Conservation (phyloP, 1,284 basidiomycete genomes). For the Kalmanozyma brasiliensis region DNA sequence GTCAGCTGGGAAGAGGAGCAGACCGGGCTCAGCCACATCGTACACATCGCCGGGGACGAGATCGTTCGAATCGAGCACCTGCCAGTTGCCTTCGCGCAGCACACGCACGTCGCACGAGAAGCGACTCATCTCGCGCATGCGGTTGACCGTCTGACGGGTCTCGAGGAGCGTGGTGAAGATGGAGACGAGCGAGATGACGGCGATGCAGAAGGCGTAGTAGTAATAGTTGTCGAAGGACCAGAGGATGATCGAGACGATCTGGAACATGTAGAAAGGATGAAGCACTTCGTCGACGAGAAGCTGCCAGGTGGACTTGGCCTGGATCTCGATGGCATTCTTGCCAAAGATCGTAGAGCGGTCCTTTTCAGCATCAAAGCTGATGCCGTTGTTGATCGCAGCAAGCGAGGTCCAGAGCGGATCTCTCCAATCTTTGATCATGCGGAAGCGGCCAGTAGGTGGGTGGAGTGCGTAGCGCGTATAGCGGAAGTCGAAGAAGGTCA, state of each 20-base stretch:
- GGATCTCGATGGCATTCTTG: conserved; percentile 88
- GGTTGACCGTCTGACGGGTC: conserved; percentile 83
- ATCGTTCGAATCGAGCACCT: conserved; percentile 76
- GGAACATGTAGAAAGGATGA: conserved; percentile 77
- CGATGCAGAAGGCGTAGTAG: conserved; percentile 98
- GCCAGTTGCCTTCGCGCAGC: conserved; percentile 74
- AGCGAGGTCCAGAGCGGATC: conserved; percentile 81
- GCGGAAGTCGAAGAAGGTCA: conserved; percentile 73
- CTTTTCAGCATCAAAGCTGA: conserved; percentile 56
- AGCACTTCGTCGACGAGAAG: conserved; percentile 80
- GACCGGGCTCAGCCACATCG: conserved; percentile 81
- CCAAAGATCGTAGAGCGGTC: conserved; percentile 77
- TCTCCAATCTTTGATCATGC: conserved; percentile 88
- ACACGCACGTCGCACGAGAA: conserved; percentile 85
- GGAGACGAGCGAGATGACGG: conserved; percentile 86
- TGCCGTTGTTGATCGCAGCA: conserved; percentile 59
- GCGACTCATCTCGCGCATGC: conserved; percentile 96
- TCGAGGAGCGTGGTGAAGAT: conserved; percentile 89
- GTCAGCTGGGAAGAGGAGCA: conserved; percentile 87
- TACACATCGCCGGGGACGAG: conserved; percentile 94
- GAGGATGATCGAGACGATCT: conserved; percentile 91
- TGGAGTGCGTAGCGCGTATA: conserved; percentile 92
- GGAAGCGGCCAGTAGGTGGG: conserved; percentile 82
- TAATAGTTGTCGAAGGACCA: conserved; percentile 92
- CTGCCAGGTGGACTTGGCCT: conserved; percentile 82